Base-by-base conservation (phyloP, 768 basidiomycete species). In the Suillus subaureus region DNA sequence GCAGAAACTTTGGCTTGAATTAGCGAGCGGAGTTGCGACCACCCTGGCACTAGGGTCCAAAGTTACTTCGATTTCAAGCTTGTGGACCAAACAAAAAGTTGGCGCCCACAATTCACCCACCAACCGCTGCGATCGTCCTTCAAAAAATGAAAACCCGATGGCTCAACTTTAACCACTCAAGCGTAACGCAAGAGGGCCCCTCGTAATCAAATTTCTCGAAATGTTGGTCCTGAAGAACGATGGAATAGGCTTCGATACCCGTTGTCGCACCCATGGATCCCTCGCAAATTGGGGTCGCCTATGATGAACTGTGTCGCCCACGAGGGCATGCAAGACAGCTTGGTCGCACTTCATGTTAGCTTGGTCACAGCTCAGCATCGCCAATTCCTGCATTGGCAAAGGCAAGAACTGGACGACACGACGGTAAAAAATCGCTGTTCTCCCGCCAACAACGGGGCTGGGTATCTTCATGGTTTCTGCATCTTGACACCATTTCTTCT, bases 361-460 rank as follows among this genome's bases (percentile, higher is more conserved):
- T 52, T 57, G 54, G 31, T 58, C 52, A 35, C 37, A 11, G 61
- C 61, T 58, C 39, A 64, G n/a, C 66, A 51, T 68, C 61, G 64
- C 18, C 13, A 40, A 58, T 51, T 28, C 28, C 65, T 70, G 12
- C 21, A 5, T 55, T 64, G 69, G 45, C 71, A 61, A 45, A 15
- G 31, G 16, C 61, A 26, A 35, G 28, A 42, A 18, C n/a, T 2
- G 52, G 35, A 61, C 40, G 60, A 47, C 61, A 64, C 60, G n/a
- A 65, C 74, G 75, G 75, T 71, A 70, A 68, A 74, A 74, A 73
- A 75, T 68, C 65, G 65, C 61, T 58, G 21, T 47, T 61, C 63
- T 69, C 74, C 68, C 71, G 37, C 68, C 64, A 56, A 70, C 68
- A 68, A 74, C 67, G 40, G 66, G 61, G 66, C 61, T 75, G 21